Conservation (phyloP, 306 rosid species). For the Cicer arietinum region DNA sequence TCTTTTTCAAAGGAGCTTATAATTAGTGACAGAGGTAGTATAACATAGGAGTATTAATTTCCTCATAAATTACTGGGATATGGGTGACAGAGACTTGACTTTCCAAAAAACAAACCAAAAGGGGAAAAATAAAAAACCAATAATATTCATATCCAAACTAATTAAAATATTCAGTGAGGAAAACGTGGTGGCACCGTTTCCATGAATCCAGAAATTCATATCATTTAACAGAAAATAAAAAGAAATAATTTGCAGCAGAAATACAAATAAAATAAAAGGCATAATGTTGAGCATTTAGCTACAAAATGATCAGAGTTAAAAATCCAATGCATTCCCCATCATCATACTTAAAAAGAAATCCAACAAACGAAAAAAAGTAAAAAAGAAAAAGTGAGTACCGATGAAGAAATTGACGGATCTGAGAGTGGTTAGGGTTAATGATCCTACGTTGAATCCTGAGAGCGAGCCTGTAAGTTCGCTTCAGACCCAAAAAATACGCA, state of each 20-base stretch:
- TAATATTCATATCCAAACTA: not conserved
- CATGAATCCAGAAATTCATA: not conserved
- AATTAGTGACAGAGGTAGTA: no score
- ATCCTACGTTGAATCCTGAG: conserved; percentile 75
- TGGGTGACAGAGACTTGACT: not conserved
- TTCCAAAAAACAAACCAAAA: not conserved
- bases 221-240: not conserved
- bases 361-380: not conserved
- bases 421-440: conserved; percentile 59
- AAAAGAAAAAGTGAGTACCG: conserved; percentile 41
- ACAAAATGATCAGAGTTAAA: not conserved
- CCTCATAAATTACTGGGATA: not conserved
- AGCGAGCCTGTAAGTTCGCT: conserved; percentile 75
- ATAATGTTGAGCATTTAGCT: no score
- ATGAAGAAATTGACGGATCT: conserved; percentile 71
- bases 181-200: not conserved
- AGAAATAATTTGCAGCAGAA: not conserved
- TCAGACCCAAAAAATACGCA: conserved; percentile 88
- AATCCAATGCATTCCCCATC: not conserved
- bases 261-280: not conserved
- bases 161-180: not conserved
- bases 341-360: not conserved
- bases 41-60: not conserved
- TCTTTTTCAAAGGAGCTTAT: no score
- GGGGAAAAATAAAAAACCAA: not conserved